Evolutionary conservation across 164 flowering plant genomes (phyloP), one percentile per base, ranked within the genome.

Genomic region (Malania oleifera): DNA sequence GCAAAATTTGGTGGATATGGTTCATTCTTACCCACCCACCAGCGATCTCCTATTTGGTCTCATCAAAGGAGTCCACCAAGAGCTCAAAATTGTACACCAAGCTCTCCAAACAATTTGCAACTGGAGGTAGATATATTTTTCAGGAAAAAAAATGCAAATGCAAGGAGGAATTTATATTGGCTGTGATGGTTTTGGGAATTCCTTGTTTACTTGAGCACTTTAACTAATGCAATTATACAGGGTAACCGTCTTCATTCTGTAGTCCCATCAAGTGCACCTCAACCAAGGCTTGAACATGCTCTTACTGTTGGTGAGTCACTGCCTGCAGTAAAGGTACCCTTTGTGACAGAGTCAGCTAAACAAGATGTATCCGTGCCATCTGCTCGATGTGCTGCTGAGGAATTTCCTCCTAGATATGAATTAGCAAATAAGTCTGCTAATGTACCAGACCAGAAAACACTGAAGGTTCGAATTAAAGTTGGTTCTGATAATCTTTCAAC

Each of bases 381-480:
- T 24, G 54, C 7, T 29, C 73, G 19, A n/a, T n/a, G n/a, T n/a
- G n/a, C n/a, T 40, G 67, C 63, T 23, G 73, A 68, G 54, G 77
- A 70, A 18, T 61, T 49, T 25, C 53, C 68, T 59, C 53, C 75
- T 37, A 78, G 71, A 47, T 54, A 45, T 48, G 82, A 70, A 57
- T 60, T 27, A 34, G 38, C 23, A 26, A 73, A 63, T 46, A 82
- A 65, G 56, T 46, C 63, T 19, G 31, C 53, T 38, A 67, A 51
- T 65, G 60, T 54, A 15, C 47, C 75, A 25, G 83, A 84, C 59
- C 86, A 80, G 73, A 90, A 78, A 71, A 60, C 80, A 18, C 70
- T 88, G 67, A 90, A 86, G 77, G 82, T 93, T 57, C 84, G 92
- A 31, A 72, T 90, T 38, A 88, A 84, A 80, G 72, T 88, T 58